Base-by-base conservation (phyloP, 208 protist genomes). In the Trypanosoma lewisi region DNA sequence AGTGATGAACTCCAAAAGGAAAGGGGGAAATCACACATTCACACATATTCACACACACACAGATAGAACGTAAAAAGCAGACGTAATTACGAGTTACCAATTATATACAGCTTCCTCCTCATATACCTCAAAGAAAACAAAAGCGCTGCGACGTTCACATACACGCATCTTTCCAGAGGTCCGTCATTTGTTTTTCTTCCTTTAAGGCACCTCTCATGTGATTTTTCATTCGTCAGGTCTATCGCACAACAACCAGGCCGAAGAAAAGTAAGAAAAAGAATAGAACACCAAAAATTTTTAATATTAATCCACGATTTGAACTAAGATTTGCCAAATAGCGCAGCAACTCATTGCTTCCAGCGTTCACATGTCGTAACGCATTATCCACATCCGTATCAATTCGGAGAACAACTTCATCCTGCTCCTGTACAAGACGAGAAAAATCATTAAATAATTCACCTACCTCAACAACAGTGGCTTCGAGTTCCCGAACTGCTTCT, bases 181-280 rank as follows among this genome's bases (percentile, higher is more conserved):
- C n/a, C n/a, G 16, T 41, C 33, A 4, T 23, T 61, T 61, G 2
- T 61, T 30, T 52, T 44, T 33, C 0, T 45, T 37, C 33, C 25
- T 52, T 55, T n/a, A 16, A 25, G 14, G 44, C 44, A 11, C 19
- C n/a, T 34, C 44, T 34, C n/a, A 6, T 19, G 21, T 27, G 16
- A 6, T 31, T 34, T 31, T 25, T 31, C 50, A 16, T 42, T 27
- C 7, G n/a, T 36, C n/a, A 9, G 42, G 42, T 47, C 85, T 62
- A 96, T 1, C 85, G 79, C n/a, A 96, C 87, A 42, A 96, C 83
- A 11, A 96, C 44, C 52, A 96, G 72, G 31, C 87, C 89, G 74
- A 98, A 98, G 21, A 98, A 82, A 6, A 98, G 65, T 21, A 98
- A 75, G 57, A 98, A 97, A 27, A 97, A 73, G 49, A 98, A 88